Evolutionary conservation across 768 basidiomycete species (phyloP).

Genomic region (Strobilomyces confusus): DNA sequence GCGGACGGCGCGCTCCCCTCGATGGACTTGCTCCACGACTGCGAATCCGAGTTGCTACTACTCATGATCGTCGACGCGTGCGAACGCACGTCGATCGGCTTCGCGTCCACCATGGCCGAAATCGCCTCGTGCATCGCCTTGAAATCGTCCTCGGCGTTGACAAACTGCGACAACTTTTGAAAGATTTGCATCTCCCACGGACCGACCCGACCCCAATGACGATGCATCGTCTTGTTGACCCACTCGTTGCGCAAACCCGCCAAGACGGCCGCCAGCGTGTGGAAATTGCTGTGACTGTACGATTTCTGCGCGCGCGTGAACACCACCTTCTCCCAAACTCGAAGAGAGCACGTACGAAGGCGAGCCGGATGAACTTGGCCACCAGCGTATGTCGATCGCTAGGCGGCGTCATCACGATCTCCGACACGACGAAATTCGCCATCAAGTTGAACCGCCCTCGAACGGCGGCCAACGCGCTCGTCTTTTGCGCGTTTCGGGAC

Average conservation of each 20-base stretch:
- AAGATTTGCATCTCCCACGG: slow-evolving; percentile 71
- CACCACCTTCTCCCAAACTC: neutral
- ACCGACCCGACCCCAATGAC: slow-evolving; percentile 62
- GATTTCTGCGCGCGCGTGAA: slow-evolving; percentile 55
- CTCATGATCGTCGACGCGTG: slow-evolving; percentile 53
- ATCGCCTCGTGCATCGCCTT: slow-evolving; percentile 66
- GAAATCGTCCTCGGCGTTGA: slow-evolving; percentile 64
- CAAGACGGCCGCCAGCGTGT: slow-evolving; percentile 75
- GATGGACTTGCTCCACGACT: slow-evolving; percentile 35
- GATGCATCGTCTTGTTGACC: slow-evolving; percentile 64
- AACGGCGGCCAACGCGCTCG: slow-evolving; percentile 67
- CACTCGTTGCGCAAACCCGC: slow-evolving; percentile 68
- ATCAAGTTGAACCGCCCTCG: slow-evolving; percentile 83
- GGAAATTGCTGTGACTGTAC: slow-evolving; percentile 73
- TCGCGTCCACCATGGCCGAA: slow-evolving; percentile 60
- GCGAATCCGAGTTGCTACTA: slow-evolving; percentile 39
- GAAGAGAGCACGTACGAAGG: slow-evolving; percentile 55
- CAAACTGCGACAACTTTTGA: slow-evolving; percentile 65
- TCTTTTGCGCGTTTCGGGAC: slow-evolving; percentile 52
- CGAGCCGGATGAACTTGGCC: slow-evolving; percentile 79
- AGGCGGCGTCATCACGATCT: slow-evolving; percentile 73
- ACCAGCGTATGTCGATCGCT: slow-evolving; percentile 61
- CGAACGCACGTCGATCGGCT: slow-evolving; percentile 51
- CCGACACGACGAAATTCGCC: slow-evolving; percentile 74
- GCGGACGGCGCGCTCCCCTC: slow-evolving; percentile 46